Percentiles rank a stretch among this genome's conserved stretches.
These are phyloP conservation scores for Suillus paluster DNA, from an alignment of 768 basidiomycete genomes.

Conservation along the genomic window DNA sequence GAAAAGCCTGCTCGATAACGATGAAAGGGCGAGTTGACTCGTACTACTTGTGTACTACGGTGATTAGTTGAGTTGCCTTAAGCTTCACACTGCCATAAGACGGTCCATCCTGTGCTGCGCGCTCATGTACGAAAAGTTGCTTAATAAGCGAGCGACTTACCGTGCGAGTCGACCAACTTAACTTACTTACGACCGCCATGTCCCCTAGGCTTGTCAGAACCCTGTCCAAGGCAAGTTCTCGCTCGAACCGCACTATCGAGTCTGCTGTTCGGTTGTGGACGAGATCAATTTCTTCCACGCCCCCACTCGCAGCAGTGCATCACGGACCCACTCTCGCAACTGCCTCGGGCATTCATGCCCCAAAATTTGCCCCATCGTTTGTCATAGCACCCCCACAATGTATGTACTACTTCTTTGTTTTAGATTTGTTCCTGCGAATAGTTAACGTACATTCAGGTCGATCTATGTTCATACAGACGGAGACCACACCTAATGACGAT, in stretches of 20 bases:
- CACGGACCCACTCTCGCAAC: slow-evolving; percentile 40
- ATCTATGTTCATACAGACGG: slow-evolving; percentile 99
- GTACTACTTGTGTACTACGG: too few species aligned
- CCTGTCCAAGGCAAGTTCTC: slow-evolving; percentile 5
- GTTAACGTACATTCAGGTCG: slow-evolving; percentile 50
- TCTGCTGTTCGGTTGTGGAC: slow-evolving; percentile 23
- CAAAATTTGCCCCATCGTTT: slow-evolving; percentile 8
- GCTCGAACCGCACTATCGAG: slow-evolving; percentile 12
- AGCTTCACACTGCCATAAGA: too few species aligned
- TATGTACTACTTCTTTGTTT: slow-evolving; percentile 24
- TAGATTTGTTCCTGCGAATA: not conserved
- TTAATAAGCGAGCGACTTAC: not conserved
- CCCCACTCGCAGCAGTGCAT: slow-evolving; percentile 25
- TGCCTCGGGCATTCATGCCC: slow-evolving; percentile 30
- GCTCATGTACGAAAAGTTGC: too few species aligned
- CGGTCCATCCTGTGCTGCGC: too few species aligned
- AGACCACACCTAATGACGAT: slow-evolving; percentile 95
- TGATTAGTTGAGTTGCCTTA: too few species aligned
- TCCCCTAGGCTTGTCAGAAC: slow-evolving; percentile 21
- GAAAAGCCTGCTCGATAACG: too few species aligned
- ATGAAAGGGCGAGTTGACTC: too few species aligned
- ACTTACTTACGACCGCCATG: slow-evolving; percentile 14
- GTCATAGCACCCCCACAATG: slow-evolving; percentile 34
- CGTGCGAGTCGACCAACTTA: too few species aligned
- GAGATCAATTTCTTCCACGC: slow-evolving; percentile 29